Evolutionary conservation across 1,284 basidiomycete genomes (phyloP).

Genomic region (Vanrija pseudolonga): DNA sequence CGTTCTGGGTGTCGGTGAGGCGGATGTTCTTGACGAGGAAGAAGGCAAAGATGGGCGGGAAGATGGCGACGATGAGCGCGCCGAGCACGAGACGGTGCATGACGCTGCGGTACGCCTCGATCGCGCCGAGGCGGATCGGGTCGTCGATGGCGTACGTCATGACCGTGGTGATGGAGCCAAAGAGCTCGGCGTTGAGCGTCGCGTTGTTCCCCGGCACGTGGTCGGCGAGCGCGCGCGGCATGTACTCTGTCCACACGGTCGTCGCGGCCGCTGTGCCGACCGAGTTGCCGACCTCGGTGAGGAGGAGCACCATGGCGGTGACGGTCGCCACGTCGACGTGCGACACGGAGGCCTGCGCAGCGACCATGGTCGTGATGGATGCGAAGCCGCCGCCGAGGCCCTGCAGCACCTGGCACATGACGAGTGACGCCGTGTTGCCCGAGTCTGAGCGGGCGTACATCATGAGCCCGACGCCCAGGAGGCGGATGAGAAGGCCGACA

Average conservation of each 20-base stretch:
- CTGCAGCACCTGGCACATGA: slow-evolving; percentile 58
- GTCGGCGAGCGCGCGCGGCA: slow-evolving; percentile 57
- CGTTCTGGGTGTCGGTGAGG: slow-evolving; percentile 52
- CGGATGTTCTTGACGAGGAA: slow-evolving; percentile 46
- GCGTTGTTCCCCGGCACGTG: slow-evolving; percentile 52
- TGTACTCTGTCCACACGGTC: slow-evolving; percentile 31
- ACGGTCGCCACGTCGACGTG: slow-evolving; percentile 75
- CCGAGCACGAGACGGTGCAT: slow-evolving; percentile 45
- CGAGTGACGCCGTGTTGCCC: slow-evolving; percentile 50
- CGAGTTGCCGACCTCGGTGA: slow-evolving; percentile 55
- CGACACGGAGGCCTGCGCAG: slow-evolving; percentile 70
- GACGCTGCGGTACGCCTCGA: slow-evolving; percentile 48
- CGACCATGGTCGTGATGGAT: slow-evolving; percentile 65
- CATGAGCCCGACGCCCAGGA: slow-evolving; percentile 68
- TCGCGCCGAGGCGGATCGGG: slow-evolving; percentile 60
- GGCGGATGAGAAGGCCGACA: slow-evolving; percentile 62
- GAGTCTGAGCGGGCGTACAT: slow-evolving; percentile 64
- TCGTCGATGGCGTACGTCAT: slow-evolving; percentile 54
- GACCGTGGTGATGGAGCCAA: slow-evolving; percentile 56
- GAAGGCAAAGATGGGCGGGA: slow-evolving; percentile 45
- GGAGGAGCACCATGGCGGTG: slow-evolving; percentile 72
- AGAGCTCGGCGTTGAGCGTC: slow-evolving; percentile 50
- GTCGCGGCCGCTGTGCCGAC: slow-evolving; percentile 53
- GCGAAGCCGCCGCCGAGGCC: slow-evolving; percentile 60
- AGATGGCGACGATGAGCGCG: slow-evolving; percentile 42